Evolutionary conservation across 1,139 yeast species (phyloP), one percentile per base, ranked within the genome.

Genomic region (Sugiyamaella grinbergsii): DNA sequence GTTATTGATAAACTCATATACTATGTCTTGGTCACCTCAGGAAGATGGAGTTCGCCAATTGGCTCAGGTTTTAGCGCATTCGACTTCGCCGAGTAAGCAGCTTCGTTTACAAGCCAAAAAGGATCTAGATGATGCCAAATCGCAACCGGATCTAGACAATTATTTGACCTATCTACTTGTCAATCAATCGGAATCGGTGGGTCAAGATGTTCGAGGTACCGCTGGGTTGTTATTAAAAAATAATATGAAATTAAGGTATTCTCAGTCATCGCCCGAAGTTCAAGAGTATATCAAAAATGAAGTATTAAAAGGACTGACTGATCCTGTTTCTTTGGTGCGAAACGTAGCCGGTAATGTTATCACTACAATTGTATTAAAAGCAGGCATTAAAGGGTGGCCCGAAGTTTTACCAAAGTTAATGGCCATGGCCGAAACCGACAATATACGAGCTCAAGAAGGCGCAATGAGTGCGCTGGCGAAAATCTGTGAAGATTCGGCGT

Each of bases 341-440:
- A 89, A 87, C 63, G 88, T 91, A 55, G 83, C 96, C 11, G 96
- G 98, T 41, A 91, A 84, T 63, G 95, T 90, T 49, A 83, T 93
- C 48, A 87, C 98, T 1, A 78, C 96, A 0, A 71, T 93, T 37
- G 85, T 91, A 60, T 76, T 85, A 6, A 74, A 80, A n/a, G 79
- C 81, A 44, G 95, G 96, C 1, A 74, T 87, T 39, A 69, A 72
- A 28, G 75, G 77, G 26, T 89, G 96, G 96, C 90, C 95, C 1
- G 80, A 79, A 40, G 76, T 85, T 20, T 71, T 93, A 28, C 83
- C 86, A 0, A 82, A 80, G 58, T 74, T 93, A 49, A 68, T 90
- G 60, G 79, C 78, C 50, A 68, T 89, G 61, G 78, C 84, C 3
- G 73, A 73, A 19, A 74, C 76, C 23, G 69, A 68, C 22, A 67